Evolutionary conservation across 2,329 filamentous ascomycete species (phyloP).

Genomic region (Achaetomium macrosporum): DNA sequence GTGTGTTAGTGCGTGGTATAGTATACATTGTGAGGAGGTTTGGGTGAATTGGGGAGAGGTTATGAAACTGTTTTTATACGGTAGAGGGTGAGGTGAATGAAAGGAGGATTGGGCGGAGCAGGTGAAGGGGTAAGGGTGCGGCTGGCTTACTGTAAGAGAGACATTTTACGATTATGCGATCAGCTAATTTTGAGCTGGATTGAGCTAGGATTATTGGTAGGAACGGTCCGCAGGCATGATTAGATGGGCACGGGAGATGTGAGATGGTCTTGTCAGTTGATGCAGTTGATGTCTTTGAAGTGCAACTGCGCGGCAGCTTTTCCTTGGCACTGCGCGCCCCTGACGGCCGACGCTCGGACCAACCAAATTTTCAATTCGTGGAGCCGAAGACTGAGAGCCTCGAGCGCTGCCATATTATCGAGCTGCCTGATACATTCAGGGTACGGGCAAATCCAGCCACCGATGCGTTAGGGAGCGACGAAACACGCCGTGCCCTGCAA

Average conservation of each 20-base stretch:
- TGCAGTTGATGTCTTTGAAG: neutral
- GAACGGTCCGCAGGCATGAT: neutral
- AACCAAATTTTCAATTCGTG: conserved; percentile 24
- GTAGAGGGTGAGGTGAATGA: neutral
- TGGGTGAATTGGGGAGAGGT: neutral
- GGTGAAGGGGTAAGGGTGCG: neutral
- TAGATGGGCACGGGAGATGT: neutral
- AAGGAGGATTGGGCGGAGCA: neutral
- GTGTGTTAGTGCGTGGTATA: neutral
- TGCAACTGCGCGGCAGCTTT: no score
- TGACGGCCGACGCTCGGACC: conserved; percentile 20
- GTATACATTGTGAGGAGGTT: neutral
- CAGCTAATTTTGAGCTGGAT: neutral
- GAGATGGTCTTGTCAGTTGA: no score
- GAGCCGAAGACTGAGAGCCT: conserved; percentile 3
- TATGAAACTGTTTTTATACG: neutral
- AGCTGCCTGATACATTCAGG: neutral
- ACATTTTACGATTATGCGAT: conserved; percentile 20
- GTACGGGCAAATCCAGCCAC: conserved; percentile 1
- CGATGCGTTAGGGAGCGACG: neutral
- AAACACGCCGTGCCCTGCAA: neutral
- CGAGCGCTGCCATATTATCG: neutral
- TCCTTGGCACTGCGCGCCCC: neutral
- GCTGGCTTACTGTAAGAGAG: conserved; percentile 25
- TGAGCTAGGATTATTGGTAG: neutral